Conservation (phyloP, 176 grass and related monocot genomes). For the Phragmites australis region DNA sequence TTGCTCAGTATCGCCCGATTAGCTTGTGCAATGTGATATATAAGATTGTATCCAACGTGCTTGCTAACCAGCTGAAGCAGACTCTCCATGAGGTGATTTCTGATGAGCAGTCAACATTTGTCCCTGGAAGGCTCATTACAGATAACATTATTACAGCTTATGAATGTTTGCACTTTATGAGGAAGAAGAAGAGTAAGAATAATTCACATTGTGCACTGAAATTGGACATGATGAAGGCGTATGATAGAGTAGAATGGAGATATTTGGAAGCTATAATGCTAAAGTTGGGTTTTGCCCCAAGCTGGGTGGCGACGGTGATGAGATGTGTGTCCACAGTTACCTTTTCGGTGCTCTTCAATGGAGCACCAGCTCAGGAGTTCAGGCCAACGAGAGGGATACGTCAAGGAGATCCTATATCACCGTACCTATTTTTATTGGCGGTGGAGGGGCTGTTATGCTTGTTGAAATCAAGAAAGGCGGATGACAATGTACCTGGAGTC, state of each 20-base stretch:
- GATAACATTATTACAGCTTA: not conserved
- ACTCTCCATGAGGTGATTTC: no score
- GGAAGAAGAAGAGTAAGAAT: not conserved
- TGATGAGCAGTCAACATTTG: no score
- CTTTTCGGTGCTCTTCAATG: not conserved
- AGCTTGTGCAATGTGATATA: no score
- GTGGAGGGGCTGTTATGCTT: no score
- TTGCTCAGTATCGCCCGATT: no score
- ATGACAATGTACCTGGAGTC: not conserved
- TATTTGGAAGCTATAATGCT: not conserved
- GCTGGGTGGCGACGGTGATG: not conserved
- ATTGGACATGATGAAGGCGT: not conserved
- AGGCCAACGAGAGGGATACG: not conserved
- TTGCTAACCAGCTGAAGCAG: no score
- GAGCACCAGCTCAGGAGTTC: not conserved
- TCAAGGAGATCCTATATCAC: no score
- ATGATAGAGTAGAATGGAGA: not conserved
- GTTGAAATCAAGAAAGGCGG: no score
- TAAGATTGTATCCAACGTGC: no score
- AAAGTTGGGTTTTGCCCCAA: not conserved
- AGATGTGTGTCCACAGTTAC: not conserved
- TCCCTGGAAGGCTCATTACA: no score
- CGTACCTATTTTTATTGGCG: no score
- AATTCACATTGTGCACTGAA: not conserved
- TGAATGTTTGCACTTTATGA: not conserved